These are phyloP conservation scores for Fusarium nanum DNA, from an alignment of 2,329 filamentous ascomycete species.

Conservation along the genomic window DNA sequence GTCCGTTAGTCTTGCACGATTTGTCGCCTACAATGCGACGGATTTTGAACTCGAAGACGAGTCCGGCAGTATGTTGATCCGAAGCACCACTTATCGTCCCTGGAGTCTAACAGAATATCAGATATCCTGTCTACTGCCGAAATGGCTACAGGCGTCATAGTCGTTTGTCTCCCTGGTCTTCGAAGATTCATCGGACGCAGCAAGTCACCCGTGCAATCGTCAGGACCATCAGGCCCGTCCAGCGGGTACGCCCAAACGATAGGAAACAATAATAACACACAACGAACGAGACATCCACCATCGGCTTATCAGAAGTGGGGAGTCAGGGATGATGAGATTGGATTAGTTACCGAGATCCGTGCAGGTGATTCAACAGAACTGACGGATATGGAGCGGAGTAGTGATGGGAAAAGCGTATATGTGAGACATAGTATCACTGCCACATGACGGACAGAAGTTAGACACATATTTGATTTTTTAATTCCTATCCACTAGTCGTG, in stretches of 20 bases:
- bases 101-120: neutral
- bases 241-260: conserved; percentile 5
- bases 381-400: neutral
- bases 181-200: conserved; percentile 12
- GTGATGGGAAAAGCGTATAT: conserved; percentile 1
- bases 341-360: conserved; percentile 15
- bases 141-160: conserved; percentile 18
- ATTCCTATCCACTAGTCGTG: neutral
- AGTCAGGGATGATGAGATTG: conserved; percentile 15
- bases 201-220: conserved; percentile 5
- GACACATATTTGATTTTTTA: neutral
- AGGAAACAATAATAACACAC: neutral
- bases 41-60: conserved; percentile 21
- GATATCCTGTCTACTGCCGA: conserved; percentile 8
- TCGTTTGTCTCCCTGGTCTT: conserved; percentile 12
- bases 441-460: neutral
- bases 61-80: neutral
- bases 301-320: conserved; percentile 21
- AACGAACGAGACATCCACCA: neutral
- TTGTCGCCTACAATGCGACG: conserved; percentile 19
- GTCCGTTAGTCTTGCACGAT: conserved; percentile 6
- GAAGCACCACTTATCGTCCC: accelerated
- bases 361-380: conserved; percentile 3
- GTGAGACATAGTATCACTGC: neutral
- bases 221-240: neutral